Conservation (phyloP, 1,139 yeast genomes). For the Kodamaea fungicola region DNA sequence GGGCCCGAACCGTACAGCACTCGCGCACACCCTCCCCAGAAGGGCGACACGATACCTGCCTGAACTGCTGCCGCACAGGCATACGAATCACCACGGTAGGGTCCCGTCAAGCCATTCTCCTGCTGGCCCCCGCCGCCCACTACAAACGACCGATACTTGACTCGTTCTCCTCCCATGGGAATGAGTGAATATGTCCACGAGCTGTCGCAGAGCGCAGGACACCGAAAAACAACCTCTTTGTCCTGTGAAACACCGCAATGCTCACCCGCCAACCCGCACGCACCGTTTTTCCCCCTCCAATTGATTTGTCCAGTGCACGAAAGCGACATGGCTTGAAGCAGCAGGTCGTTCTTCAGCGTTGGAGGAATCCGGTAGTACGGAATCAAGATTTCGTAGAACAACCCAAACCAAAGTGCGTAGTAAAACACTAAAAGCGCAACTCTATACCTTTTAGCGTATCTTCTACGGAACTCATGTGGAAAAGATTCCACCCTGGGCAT, state of each 20-base stretch:
- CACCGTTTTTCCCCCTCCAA: conserved; percentile 75
- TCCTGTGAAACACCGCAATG: conserved; percentile 47
- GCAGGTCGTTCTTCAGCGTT: conserved; percentile 12
- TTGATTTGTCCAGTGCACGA: conserved; percentile 19
- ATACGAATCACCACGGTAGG: conserved; percentile 85
- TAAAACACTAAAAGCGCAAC: conserved; percentile 33
- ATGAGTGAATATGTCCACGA: conserved; percentile 75
- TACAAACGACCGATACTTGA: conserved; percentile 69
- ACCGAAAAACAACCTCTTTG: conserved; percentile 58
- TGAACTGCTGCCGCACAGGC: conserved; percentile 91
- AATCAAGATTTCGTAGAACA: conserved; percentile 25
- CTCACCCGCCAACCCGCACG: conserved; percentile 71
- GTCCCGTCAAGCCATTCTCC: conserved; percentile 38
- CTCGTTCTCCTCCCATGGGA: conserved; percentile 65
- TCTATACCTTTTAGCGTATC: conserved; percentile 26
- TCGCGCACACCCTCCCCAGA: conserved; percentile 78
- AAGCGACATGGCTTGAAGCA: conserved; percentile 12
- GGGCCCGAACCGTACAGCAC: conserved; percentile 55
- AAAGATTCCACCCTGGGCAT: conserved; percentile 36
- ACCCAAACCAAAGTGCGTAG: conserved; percentile 32
- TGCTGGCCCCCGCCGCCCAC: conserved; percentile 65
- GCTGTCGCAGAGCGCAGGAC: conserved; percentile 86
- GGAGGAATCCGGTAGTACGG: conserved; percentile 43
- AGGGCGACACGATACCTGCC: conserved; percentile 72
- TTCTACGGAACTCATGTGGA: conserved; percentile 36